These are phyloP conservation scores for Plasmodium vinckei DNA, from an alignment of 169 alveolate species.

Conservation along the genomic window DNA sequence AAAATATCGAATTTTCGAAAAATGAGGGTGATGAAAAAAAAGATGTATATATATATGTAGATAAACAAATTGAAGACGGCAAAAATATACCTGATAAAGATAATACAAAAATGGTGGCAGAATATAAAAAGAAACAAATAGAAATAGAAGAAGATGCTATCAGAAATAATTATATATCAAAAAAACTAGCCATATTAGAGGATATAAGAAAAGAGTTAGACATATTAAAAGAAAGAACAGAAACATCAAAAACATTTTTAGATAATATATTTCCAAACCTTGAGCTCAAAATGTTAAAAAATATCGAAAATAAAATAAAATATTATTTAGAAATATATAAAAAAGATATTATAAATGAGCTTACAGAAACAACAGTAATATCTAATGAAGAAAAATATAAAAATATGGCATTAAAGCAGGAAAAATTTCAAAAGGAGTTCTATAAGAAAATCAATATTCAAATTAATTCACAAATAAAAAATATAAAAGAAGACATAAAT, in stretches of 20 bases:
- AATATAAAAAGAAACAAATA: neutral
- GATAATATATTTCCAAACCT: slow-evolving; percentile 43
- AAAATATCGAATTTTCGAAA: neutral
- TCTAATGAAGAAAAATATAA: slow-evolving; percentile 68
- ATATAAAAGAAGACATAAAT: slow-evolving; percentile 55
- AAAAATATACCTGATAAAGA: neutral
- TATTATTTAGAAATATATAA: slow-evolving; percentile 72
- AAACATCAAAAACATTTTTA: slow-evolving; percentile 20
- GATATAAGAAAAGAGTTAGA: slow-evolving; percentile 38
- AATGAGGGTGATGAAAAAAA: neutral
- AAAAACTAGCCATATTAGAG: slow-evolving; percentile 1
- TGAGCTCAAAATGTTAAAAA: slow-evolving; percentile 40
- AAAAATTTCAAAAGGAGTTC: slow-evolving; percentile 37
- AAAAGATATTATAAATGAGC: slow-evolving; percentile 68
- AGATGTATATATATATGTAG: neutral
- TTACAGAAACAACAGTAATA: slow-evolving; percentile 64
- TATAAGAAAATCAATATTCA: slow-evolving; percentile 48
- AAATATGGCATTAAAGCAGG: slow-evolving; percentile 36
- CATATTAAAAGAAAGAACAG: slow-evolving; percentile 25
- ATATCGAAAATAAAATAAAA: slow-evolving; percentile 55
- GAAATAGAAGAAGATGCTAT: neutral
- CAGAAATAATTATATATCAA: neutral
- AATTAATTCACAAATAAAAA: slow-evolving; percentile 53
- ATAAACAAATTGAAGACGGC: neutral
- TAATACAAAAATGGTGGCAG: neutral